A percentile compares a stretch with the other conserved stretches of the same genome.
phyloP scores from a whole-genome alignment of 2,329 filamentous ascomycete genomes.

The Trichoderma hamatum region DNA sequence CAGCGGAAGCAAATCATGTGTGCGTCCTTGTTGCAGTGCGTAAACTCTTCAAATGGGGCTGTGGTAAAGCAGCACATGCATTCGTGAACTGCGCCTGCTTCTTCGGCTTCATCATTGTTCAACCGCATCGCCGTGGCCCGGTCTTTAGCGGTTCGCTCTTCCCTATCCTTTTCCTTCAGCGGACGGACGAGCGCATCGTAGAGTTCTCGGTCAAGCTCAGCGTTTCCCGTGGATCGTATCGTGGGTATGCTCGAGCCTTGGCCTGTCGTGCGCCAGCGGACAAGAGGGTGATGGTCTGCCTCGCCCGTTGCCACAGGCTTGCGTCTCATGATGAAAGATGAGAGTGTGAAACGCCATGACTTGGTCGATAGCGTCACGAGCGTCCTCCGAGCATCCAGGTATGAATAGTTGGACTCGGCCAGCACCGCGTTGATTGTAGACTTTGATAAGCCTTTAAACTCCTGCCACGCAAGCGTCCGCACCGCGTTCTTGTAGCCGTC shows the following conservation, averaged over 20 bases:
- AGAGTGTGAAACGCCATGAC: slow-evolving; percentile 77
- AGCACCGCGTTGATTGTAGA: slow-evolving; percentile 78
- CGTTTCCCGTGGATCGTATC: slow-evolving; percentile 66
- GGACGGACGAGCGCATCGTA: slow-evolving; percentile 61
- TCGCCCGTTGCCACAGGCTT: slow-evolving; percentile 58
- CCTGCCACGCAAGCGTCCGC: slow-evolving; percentile 67
- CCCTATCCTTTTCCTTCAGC: slow-evolving; percentile 49
- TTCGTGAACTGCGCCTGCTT: slow-evolving; percentile 61
- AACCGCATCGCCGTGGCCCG: slow-evolving; percentile 55
- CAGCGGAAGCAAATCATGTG: slow-evolving; percentile 83
- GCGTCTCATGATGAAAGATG: slow-evolving; percentile 69
- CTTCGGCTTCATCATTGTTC: slow-evolving; percentile 63
- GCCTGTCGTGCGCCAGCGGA: slow-evolving; percentile 62
- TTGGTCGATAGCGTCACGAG: slow-evolving; percentile 70
- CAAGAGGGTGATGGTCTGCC: slow-evolving; percentile 63
- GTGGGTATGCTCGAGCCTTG: slow-evolving; percentile 61
- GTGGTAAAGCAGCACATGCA: slow-evolving; percentile 79
- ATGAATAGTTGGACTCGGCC: slow-evolving; percentile 79
- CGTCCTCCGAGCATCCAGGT: slow-evolving; percentile 70
- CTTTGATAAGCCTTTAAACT: slow-evolving; percentile 74
- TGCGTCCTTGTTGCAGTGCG: slow-evolving; percentile 67
- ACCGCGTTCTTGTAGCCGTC: slow-evolving; percentile 70
- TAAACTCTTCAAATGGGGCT: slow-evolving; percentile 72
- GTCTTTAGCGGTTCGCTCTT: slow-evolving; percentile 55
- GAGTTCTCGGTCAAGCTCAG: slow-evolving; percentile 65